Conservation (phyloP, 1,139 yeast species). For the Saccharomyces hybrid region DNA sequence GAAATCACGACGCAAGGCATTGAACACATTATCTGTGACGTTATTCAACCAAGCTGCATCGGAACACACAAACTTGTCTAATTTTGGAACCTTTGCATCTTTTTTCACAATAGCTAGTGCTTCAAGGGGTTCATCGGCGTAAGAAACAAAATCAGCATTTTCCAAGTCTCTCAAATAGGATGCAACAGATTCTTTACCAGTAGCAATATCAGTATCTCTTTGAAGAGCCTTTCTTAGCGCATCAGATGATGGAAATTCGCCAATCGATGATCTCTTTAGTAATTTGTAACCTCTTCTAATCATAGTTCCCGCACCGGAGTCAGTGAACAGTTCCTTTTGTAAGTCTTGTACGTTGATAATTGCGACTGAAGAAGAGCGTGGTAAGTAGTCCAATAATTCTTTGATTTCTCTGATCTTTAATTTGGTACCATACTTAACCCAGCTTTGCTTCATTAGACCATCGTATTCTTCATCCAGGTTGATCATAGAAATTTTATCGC, state of each 20-base stretch:
- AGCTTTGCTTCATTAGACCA: conserved; percentile 77
- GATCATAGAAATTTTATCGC: conserved; percentile 81
- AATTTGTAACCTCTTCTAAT: conserved; percentile 95
- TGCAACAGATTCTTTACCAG: conserved; percentile 71
- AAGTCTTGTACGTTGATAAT: conserved; percentile 90
- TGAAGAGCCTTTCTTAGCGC: conserved; percentile 65
- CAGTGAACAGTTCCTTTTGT: conserved; percentile 95
- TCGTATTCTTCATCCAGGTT: conserved; percentile 96
- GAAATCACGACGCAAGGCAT: conserved; percentile 69
- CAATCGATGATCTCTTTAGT: conserved; percentile 56
- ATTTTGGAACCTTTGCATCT: conserved; percentile 45
- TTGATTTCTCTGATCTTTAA: conserved; percentile 92
- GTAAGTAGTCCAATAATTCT: conserved; percentile 85
- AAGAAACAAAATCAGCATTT: conserved; percentile 57
- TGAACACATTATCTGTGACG: conserved; percentile 90
- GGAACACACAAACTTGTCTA: conserved; percentile 82
- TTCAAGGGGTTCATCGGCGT: conserved; percentile 93
- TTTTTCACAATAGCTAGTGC: conserved; percentile 79
- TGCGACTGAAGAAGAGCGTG: conserved; percentile 96
- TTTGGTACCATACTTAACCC: conserved; percentile 99
- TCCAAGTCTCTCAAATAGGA: conserved; percentile 72
- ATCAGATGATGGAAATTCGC: conserved; percentile 66
- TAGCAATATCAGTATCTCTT: conserved; percentile 65
- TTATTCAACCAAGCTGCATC: conserved; percentile 95
- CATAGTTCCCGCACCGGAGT: conserved; percentile 98